Evolutionary conservation across 331 rosid genomes (phyloP).

Genomic region (Acacia pycnantha): DNA sequence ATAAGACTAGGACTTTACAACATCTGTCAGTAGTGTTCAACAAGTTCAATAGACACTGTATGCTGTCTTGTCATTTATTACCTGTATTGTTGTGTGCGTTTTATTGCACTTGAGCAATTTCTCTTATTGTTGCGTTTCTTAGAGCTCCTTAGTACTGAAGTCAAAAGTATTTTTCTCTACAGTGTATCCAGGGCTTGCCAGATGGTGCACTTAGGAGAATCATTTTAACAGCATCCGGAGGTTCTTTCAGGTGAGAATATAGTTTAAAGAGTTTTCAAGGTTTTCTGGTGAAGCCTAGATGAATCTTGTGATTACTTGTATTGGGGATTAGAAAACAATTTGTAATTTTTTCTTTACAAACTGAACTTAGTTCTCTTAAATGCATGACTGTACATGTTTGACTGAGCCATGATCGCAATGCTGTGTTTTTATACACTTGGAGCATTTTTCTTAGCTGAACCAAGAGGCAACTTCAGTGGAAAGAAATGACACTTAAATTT

Average conservation of each 20-base stretch:
- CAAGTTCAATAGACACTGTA: constrained; percentile 2
- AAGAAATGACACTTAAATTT: neutral
- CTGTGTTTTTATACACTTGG: neutral
- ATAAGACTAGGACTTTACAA: constrained; percentile 35
- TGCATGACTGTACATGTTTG: neutral
- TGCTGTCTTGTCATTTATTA: neutral
- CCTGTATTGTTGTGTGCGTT: neutral
- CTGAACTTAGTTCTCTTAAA: neutral
- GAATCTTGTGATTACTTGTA: neutral
- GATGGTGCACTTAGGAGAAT: constrained; percentile 85
- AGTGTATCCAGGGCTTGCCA: constrained; percentile 92
- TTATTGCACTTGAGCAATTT: neutral
- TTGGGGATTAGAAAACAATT: constrained; percentile 7
- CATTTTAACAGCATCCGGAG: constrained; percentile 91
- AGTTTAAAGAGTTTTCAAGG: constrained; percentile 12
- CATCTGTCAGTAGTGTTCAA: constrained; percentile 1
- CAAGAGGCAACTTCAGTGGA: neutral
- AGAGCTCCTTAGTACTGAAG: constrained; percentile 18
- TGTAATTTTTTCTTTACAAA: neutral
- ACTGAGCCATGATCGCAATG: neutral
- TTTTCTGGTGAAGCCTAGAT: neutral
- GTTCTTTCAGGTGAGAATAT: constrained; percentile 77
- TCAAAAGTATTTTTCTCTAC: constrained; percentile 34
- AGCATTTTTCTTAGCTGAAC: neutral
- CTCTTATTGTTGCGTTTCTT: constrained; percentile 13